Percentiles rank a stretch among this genome's conserved stretches.
Conservation (phyloP, 371 early-diverging fungal genomes). For the Mucor sp. region DNA sequence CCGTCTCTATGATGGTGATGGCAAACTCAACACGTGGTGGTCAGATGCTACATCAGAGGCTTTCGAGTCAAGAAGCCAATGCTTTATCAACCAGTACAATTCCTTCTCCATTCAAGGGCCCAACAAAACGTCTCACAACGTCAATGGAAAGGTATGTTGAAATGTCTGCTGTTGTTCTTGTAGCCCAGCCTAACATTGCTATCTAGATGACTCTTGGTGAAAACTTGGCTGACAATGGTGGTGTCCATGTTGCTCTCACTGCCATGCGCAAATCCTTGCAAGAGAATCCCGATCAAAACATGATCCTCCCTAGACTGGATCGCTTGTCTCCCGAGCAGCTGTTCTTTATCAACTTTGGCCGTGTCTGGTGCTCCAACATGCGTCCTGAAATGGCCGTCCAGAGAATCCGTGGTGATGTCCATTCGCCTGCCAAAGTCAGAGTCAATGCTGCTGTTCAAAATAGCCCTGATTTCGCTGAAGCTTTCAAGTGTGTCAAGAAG, state of each 20-base stretch:
- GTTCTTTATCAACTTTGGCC: slow-evolving; percentile 48
- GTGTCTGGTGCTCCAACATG: slow-evolving; percentile 41
- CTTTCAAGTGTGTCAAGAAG: slow-evolving; percentile 50
- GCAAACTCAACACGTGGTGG: slow-evolving; percentile 66
- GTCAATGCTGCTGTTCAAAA: slow-evolving; percentile 64
- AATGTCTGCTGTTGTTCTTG: too few relatives aligned
- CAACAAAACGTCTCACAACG: slow-evolving; percentile 22
- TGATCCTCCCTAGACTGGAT: slow-evolving; percentile 15
- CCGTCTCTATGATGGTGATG: slow-evolving; percentile 54
- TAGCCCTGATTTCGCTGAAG: slow-evolving; percentile 52
- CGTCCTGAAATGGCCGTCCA: slow-evolving; percentile 31
- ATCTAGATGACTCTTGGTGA: slow-evolving; percentile 61
- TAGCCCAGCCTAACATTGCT: background rate
- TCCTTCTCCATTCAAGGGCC: slow-evolving; percentile 41
- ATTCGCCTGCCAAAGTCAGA: slow-evolving; percentile 49
- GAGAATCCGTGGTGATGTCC: slow-evolving; percentile 38
- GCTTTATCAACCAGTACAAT: slow-evolving; percentile 70
- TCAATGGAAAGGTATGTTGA: slow-evolving; percentile 53
- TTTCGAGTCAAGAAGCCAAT: slow-evolving; percentile 55
- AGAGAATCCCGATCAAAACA: slow-evolving; percentile 1
- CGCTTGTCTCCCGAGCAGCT: slow-evolving; percentile 39
- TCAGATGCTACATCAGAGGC: slow-evolving; percentile 45
- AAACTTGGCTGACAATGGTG: slow-evolving; percentile 82
- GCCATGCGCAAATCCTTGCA: slow-evolving; percentile 24
- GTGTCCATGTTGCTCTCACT: slow-evolving; percentile 43